Conservation (phyloP, 2,329 filamentous ascomycete species). For the Cladosporium sp. region DNA sequence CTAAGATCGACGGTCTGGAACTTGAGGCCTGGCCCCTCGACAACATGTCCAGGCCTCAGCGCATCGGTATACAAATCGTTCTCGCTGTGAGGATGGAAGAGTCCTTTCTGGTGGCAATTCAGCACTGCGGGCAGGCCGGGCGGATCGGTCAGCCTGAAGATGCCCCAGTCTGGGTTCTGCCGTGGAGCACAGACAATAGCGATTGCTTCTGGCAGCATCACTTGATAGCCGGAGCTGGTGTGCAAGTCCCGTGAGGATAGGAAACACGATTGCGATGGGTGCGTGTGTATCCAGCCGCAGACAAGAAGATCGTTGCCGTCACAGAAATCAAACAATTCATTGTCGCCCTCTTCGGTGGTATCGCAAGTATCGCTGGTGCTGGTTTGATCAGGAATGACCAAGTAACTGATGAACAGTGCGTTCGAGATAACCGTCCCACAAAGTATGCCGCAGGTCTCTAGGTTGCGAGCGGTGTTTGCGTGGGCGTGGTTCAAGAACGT, state of each 20-base stretch:
- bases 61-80: constrained; percentile 78
- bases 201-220: constrained; percentile 94
- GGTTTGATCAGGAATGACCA: constrained; percentile 88
- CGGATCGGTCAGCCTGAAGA: constrained; percentile 90
- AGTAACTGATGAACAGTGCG: constrained; percentile 83
- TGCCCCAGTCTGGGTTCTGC: constrained; percentile 75
- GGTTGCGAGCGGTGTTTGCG: constrained; percentile 73
- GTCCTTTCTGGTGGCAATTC: constrained; percentile 70
- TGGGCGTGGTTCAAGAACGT: constrained; percentile 73
- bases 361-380: constrained; percentile 93
- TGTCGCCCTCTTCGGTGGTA: constrained; percentile 74
- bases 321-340: constrained; percentile 81
- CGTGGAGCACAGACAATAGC: constrained; percentile 94
- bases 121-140: constrained; percentile 85
- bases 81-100: constrained; percentile 78
- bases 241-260: constrained; percentile 94
- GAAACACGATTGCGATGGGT: constrained; percentile 95
- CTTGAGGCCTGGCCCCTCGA: constrained; percentile 56
- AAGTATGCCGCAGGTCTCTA: constrained; percentile 94
- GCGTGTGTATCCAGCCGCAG: constrained; percentile 96
- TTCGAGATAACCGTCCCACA: constrained; percentile 90
- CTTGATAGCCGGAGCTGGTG: constrained; percentile 90
- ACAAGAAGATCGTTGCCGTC: constrained; percentile 80
- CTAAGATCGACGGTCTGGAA: constrained; percentile 68
- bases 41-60: constrained; percentile 57